Evolutionary conservation across 345 rosid species (phyloP).

Genomic region (Citrus maxima): DNA sequence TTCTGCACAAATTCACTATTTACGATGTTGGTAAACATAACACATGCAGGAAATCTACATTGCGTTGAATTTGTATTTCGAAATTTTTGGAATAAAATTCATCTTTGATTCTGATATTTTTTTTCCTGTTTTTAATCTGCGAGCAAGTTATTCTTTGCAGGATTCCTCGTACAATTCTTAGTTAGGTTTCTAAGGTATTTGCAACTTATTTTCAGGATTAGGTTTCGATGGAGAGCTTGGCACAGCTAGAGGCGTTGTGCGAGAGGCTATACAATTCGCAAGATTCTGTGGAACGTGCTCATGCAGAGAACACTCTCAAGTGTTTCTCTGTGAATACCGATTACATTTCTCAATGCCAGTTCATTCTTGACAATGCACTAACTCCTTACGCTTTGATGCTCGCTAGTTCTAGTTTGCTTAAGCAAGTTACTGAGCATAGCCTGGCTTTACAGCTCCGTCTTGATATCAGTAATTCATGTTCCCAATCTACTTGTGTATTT

Average conservation of each 20-base stretch:
- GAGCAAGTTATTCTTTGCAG: no score
- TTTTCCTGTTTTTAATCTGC: neutral
- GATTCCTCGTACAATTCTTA: no score
- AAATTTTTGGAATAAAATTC: neutral
- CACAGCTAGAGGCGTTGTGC: conserved; percentile 93
- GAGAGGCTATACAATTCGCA: conserved; percentile 95
- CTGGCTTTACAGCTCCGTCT: conserved; percentile 87
- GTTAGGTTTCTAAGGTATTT: no score
- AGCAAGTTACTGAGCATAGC: conserved; percentile 95
- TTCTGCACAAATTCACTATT: neutral
- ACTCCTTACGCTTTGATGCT: conserved; percentile 98
- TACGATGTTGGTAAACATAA: neutral
- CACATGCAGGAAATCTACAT: neutral
- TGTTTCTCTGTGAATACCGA: conserved; percentile 85
- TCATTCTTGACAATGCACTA: conserved; percentile 92
- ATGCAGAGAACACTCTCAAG: conserved; percentile 89
- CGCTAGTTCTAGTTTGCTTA: conserved; percentile 92
- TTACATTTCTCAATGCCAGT: conserved; percentile 93
- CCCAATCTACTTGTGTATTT: neutral
- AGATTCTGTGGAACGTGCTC: conserved; percentile 87
- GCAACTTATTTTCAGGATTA: neutral
- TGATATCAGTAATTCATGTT: conserved; percentile 63
- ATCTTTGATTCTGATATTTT: neutral
- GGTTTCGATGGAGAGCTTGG: conserved; percentile 82
- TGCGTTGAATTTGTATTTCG: neutral